Evolutionary conservation across 768 basidiomycete genomes (phyloP), one percentile per base, ranked within the genome.

Genomic region (Cubamyces lactineus): DNA sequence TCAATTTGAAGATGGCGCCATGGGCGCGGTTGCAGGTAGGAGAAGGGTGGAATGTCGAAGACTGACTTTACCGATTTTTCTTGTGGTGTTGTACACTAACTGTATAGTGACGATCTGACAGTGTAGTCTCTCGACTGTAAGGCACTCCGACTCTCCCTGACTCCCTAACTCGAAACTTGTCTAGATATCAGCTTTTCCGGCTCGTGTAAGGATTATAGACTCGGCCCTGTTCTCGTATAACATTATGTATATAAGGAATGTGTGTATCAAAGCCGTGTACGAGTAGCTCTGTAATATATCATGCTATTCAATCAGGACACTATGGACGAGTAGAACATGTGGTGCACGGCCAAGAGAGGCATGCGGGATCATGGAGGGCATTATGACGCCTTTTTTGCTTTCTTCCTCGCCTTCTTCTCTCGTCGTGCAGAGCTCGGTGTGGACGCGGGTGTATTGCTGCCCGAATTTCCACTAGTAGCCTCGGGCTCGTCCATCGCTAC

Each of bases 371-470:
- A n/a, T 28, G 24, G 30, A 24, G 50, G 57, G 24, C 54, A 42
- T 26, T 16, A 26, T n/a, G 64, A 61, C 16, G 64, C 49, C 59
- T 56, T 61, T 59, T 71, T 75, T 15, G 69, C 71, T 61, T 76
- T 78, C 46, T 74, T 75, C 43, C 62, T 74, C n/a, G 71, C 69
- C 63, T 75, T 78, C 59, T 75, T 80, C 15, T 69, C 67, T 74
- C 39, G 64, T 64, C 45, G 65, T 66, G 70, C 59, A 15, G 66
- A 62, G 49, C 68, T 70, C 16, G 72, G 75, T 5, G 70, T 57
- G 17, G 51, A 49, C 0, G 68, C 64, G 45, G 62, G 46, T 6
- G 73, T 72, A 23, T 67, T 69, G 24, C 66, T 70, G 57, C 64
- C 68, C 21, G 68, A 68, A 59, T 63, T 53, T 6, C 39, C 58